A percentile compares a stretch with the other conserved stretches of the same genome.
Conservation (phyloP, 2,329 filamentous ascomycete species). For the Aspergillus tamarii region DNA sequence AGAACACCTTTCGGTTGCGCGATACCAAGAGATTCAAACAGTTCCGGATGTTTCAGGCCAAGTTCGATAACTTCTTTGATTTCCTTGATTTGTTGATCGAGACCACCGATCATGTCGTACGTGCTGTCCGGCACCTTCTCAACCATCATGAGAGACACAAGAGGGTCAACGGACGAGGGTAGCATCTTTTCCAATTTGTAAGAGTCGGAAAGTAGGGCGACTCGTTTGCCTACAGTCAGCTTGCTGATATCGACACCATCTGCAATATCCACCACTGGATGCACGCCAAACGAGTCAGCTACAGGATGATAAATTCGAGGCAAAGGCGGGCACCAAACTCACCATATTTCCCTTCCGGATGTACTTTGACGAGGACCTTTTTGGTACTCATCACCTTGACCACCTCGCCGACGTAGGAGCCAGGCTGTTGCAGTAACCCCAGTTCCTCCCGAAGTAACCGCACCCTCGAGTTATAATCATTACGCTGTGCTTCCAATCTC, state of each 20-base stretch:
- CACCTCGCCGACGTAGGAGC: conserved; percentile 98
- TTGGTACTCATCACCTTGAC: conserved; percentile 99
- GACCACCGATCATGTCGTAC: conserved; percentile 99
- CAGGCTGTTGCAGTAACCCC: conserved; percentile 92
- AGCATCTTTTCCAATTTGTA: conserved; percentile 99
- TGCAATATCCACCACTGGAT: conserved; percentile 86
- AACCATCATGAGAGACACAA: conserved; percentile 99
- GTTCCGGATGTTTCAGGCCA: conserved; percentile 94
- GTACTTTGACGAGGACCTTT: conserved; percentile 98
- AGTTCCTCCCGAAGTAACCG: conserved; percentile 93
- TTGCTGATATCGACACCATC: conserved; percentile 94
- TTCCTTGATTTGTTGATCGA: conserved; percentile 99
- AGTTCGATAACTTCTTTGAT: conserved; percentile 99
- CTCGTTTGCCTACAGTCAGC: conserved; percentile 95
- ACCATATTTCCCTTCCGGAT: conserved; percentile 99
- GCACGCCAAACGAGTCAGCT: conserved; percentile 14
- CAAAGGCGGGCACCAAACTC: conserved; percentile 49
- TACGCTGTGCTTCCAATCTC: conserved; percentile 93
- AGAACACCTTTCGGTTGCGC: conserved; percentile 97
- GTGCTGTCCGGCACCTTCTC: conserved; percentile 99
- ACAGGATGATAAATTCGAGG: neutral
- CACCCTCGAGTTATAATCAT: conserved; percentile 98
- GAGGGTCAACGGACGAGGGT: conserved; percentile 94
- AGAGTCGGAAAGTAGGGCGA: conserved; percentile 92
- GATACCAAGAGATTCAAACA: conserved; percentile 98